Base-by-base conservation (phyloP, 1,139 yeast species). In the Waltiozyma sp. region DNA sequence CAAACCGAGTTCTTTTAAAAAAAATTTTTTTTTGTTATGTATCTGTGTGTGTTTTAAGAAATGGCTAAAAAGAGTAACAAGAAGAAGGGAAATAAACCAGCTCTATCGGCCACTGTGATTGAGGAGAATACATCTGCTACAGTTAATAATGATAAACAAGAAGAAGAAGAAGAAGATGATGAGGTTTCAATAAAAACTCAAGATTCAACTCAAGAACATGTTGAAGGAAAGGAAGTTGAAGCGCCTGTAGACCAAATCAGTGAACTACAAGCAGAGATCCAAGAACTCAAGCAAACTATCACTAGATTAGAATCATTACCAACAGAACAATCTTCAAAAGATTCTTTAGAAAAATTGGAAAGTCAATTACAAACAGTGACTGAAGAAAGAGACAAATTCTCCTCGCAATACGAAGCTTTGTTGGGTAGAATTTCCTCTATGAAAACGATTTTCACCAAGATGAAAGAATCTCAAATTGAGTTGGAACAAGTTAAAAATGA, bases 391-490 rank as follows among this genome's bases (percentile, higher is more conserved):
- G 86, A 79, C 47, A 75, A 77, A 34, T 71, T 77, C 26, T 83
- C 84, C 52, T 70, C 73, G 10, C 84, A 83, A 47, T 87, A 89
- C 58, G 86, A 87, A 50, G 70, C 73, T n/a, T 65, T 91, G 19
- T 65, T 88, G 46, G 81, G 79, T 49, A 75, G 85, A 57, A 68
- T 91, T 28, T 76, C 94, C 1, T 77, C 85, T 2, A 87, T 91
- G 85, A 87, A 85, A 56, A 66, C 83, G 0, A 72, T 82, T 2
- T 83, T 84, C 58, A 73, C 72, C 45, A 81, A 82, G 52, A 80
- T 82, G 87, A 82, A 82, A 56, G 80, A 77, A 47, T 70, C 93
- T 0, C 83, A 91, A 50, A 69, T 70, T 10, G 94, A 87, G 51
- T 66, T 88, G 37, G 82, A 79, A 41, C 67, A 66, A 37, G 66